A percentile compares a stretch with the other conserved stretches of the same genome.
phyloP scores from a whole-genome alignment of 2,329 filamentous ascomycete species.

The Magnaporthiopsis poae region DNA sequence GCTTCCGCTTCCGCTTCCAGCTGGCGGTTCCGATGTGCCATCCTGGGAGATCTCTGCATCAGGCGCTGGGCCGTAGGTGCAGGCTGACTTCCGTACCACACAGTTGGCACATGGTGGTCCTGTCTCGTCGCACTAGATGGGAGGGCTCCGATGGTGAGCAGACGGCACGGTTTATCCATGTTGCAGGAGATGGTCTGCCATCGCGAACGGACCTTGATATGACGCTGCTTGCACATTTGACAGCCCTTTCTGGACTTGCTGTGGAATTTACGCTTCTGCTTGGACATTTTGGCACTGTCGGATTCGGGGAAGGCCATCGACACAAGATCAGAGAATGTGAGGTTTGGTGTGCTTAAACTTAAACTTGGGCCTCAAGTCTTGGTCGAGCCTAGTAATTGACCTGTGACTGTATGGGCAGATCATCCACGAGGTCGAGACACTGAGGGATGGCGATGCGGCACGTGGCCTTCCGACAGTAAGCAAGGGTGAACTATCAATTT shows the following conservation, averaged over 20 bases:
- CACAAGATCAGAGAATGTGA: neutral
- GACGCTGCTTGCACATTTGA: neutral
- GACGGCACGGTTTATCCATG: no score
- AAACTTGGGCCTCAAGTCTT: no score
- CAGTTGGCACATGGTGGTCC: slow-evolving; percentile 3
- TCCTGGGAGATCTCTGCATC: neutral
- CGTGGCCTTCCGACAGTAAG: no score
- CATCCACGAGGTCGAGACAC: no score
- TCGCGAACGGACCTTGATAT: neutral
- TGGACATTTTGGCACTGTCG: neutral
- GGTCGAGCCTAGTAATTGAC: no score
- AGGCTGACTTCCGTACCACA: neutral
- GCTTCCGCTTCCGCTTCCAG: neutral
- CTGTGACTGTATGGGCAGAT: no score
- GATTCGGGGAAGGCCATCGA: neutral
- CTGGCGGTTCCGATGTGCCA: no score
- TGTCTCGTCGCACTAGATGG: slow-evolving; percentile 1
- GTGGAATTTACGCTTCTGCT: neutral
- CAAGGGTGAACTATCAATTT: no score
- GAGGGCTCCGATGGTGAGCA: neutral
- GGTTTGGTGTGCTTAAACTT: neutral
- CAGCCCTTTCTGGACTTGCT: neutral
- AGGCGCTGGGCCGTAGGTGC: neutral
- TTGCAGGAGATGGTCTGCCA: neutral
- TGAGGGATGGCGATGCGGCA: no score